Percentiles rank a stretch among this genome's conserved stretches.
Evolutionary conservation across 2,329 filamentous ascomycete genomes (phyloP).

Genomic region (Cercospora nicotianae): DNA sequence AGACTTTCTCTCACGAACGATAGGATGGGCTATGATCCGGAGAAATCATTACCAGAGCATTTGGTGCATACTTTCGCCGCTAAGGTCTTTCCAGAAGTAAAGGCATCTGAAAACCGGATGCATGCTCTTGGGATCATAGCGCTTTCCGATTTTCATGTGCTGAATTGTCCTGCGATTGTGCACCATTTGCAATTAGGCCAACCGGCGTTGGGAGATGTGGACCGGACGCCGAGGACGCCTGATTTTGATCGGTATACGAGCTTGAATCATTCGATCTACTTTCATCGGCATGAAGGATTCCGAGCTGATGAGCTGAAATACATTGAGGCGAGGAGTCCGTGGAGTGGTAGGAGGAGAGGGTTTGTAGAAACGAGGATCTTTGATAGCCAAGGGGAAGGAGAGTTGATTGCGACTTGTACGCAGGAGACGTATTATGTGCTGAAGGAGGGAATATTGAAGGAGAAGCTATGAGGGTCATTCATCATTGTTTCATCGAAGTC

Average conservation of each 20-base stretch:
- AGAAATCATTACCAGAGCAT: conserved; percentile 8
- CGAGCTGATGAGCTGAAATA: conserved; percentile 67
- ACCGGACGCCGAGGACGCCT: neutral
- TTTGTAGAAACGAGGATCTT: conserved; percentile 72
- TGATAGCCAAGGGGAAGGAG: conserved; percentile 57
- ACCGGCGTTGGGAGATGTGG: conserved; percentile 13
- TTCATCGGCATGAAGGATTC: conserved; percentile 48
- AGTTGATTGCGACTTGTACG: conserved; percentile 70
- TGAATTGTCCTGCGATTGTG: conserved; percentile 20
- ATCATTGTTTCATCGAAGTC: no score
- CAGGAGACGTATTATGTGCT: conserved; percentile 59
- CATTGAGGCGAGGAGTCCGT: conserved; percentile 72
- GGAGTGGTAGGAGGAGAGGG: conserved; percentile 70
- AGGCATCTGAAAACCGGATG: neutral
- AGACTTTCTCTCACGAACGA: conserved; percentile 16
- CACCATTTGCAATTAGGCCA: conserved; percentile 15
- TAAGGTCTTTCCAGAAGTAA: conserved; percentile 14
- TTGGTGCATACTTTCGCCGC: conserved; percentile 19
- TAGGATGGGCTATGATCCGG: neutral
- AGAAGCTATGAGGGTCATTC: no score
- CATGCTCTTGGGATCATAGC: conserved; percentile 23
- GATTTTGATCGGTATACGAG: conserved; percentile 19
- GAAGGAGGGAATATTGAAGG: conserved; percentile 5
- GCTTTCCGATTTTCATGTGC: conserved; percentile 24
- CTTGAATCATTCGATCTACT: conserved; percentile 58